These are phyloP conservation scores for Leccinum variicolor DNA, from an alignment of 768 basidiomycete species.

Conservation along the genomic window DNA sequence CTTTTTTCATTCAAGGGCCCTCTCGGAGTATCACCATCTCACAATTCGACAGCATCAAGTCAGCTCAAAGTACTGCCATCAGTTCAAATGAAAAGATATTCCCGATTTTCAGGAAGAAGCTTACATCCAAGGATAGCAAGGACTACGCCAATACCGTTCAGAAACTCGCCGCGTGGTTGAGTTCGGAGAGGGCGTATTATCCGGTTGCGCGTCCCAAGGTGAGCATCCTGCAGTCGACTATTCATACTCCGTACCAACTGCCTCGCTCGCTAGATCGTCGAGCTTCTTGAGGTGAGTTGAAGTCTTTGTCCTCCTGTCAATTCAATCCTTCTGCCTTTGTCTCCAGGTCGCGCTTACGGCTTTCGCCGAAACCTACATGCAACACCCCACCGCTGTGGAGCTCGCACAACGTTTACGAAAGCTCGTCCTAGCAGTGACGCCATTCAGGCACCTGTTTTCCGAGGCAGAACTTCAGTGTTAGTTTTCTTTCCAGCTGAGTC, in stretches of 20 bases:
- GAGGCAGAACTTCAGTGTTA: slow-evolving; percentile 25
- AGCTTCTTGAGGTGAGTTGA: slow-evolving; percentile 43
- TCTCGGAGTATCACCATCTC: background rate
- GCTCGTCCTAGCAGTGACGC: slow-evolving; percentile 20
- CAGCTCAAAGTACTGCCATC: slow-evolving; percentile 18
- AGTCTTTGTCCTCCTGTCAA: background rate
- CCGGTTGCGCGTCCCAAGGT: slow-evolving; percentile 47
- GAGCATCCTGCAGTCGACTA: slow-evolving; percentile 8
- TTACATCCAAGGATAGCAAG: slow-evolving; percentile 27
- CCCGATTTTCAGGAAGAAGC: slow-evolving; percentile 30
- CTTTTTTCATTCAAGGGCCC: slow-evolving; percentile 2
- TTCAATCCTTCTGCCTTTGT: background rate
- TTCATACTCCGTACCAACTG: slow-evolving; percentile 1
- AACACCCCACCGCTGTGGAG: background rate
- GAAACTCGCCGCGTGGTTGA: slow-evolving; percentile 45
- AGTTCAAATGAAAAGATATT: slow-evolving; percentile 37
- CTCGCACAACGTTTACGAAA: slow-evolving; percentile 10
- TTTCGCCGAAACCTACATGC: slow-evolving; percentile 13
- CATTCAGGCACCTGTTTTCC: slow-evolving; percentile 18
- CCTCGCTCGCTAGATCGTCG: slow-evolving; percentile 42
- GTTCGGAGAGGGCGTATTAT: slow-evolving; percentile 52
- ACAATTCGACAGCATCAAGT: slow-evolving; percentile 11
- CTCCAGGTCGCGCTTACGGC: slow-evolving; percentile 20
- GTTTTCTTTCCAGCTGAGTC: background rate
- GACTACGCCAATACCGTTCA: slow-evolving; percentile 22